phyloP scores from a whole-genome alignment of 371 early-diverging fungal species.

The Mucor sp. region DNA sequence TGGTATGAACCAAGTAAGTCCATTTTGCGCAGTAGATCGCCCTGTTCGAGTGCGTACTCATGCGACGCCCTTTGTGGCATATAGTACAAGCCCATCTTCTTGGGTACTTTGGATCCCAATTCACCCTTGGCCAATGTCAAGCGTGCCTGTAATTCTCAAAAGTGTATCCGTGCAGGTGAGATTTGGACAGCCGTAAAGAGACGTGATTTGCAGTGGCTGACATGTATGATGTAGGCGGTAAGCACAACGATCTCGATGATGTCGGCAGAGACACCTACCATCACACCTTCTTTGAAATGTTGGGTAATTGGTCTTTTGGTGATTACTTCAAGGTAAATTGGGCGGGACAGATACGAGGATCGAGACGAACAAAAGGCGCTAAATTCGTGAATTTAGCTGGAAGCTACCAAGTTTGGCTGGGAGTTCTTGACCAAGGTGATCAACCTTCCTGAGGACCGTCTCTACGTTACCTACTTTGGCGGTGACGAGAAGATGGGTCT shows the following conservation, averaged over 20 bases:
- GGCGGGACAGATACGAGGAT: no score
- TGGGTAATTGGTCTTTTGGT: conserved; percentile 99
- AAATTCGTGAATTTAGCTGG: conserved; percentile 22
- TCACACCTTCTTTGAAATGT: conserved; percentile 99
- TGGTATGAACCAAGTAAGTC: conserved; percentile 98
- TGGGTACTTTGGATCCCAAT: conserved; percentile 93
- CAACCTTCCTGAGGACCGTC: conserved; percentile 82
- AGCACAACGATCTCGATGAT: conserved; percentile 99
- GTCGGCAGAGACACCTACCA: conserved; percentile 99
- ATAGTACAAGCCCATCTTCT: conserved; percentile 98
- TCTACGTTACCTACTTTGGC: conserved; percentile 99
- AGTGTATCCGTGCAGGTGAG: conserved; percentile 98
- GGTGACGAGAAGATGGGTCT: conserved; percentile 87
- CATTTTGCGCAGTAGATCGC: background rate
- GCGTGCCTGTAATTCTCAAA: conserved; percentile 97
- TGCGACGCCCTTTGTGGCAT: background rate
- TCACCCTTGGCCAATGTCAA: conserved; percentile 89
- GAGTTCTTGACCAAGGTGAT: conserved; percentile 93
- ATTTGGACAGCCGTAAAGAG: background rate
- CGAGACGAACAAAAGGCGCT: background rate
- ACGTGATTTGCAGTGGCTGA: background rate
- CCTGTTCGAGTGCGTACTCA: background rate
- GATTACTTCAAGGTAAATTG: conserved; percentile 97
- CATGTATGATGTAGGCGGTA: conserved; percentile 81
- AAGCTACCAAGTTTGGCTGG: conserved; percentile 90